Conservation (phyloP, 202 grass and related monocot species). For the Saccharum hybrid region DNA sequence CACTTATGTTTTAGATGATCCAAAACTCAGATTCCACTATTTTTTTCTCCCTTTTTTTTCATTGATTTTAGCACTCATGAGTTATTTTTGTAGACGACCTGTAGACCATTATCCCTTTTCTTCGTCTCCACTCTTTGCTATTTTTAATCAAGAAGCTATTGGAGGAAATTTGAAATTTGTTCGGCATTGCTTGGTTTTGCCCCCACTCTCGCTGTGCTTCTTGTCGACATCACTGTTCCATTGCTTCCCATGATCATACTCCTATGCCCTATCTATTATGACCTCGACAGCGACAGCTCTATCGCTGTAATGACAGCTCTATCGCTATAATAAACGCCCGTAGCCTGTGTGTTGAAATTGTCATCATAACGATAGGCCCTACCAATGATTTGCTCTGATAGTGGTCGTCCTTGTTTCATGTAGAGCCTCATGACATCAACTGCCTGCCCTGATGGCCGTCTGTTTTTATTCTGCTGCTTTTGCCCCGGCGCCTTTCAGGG, state of each 20-base stretch:
- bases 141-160: constrained; percentile 55
- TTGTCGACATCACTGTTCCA: constrained; percentile 6
- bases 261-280: not conserved
- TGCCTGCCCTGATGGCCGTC: constrained; percentile 15
- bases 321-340: constrained; percentile 40
- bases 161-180: constrained; percentile 48
- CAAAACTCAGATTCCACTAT: constrained; percentile 24
- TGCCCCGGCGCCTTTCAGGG: constrained; percentile 32
- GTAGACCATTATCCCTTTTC: constrained; percentile 34
- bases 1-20: constrained; percentile 42
- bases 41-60: constrained; percentile 1
- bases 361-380: constrained; percentile 49
- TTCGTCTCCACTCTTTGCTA: constrained; percentile 43
- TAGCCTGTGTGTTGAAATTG: constrained; percentile 28
- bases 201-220: not conserved
- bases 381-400: constrained; percentile 60
- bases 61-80: constrained; percentile 35
- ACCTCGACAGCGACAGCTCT: constrained; percentile 35
- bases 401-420: constrained; percentile 46
- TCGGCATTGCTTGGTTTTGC: constrained; percentile 34
- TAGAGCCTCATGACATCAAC: constrained; percentile 41
- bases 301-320: constrained; percentile 42
- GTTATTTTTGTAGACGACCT: constrained; percentile 53
- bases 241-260: constrained; percentile 34
- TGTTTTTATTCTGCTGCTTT: constrained; percentile 35